Percentiles rank a stretch among this genome's conserved stretches.
Conservation (phyloP, 1,139 yeast species). For the Kazachstania sp. region DNA sequence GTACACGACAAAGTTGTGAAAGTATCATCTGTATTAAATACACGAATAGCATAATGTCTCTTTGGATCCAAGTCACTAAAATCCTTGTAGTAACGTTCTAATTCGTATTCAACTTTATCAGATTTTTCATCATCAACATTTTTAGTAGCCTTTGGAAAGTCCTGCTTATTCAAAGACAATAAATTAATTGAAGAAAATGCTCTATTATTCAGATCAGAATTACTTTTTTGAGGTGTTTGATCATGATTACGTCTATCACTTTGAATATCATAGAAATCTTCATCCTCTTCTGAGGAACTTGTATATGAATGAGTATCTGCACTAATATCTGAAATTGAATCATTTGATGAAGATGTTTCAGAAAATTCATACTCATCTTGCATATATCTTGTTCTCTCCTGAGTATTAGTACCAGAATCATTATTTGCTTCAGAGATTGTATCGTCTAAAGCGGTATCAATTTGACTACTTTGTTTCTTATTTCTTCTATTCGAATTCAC, state of each 20-base stretch:
- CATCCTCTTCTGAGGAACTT: constrained; percentile 7
- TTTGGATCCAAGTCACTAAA: constrained; percentile 26
- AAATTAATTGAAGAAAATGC: constrained; percentile 8
- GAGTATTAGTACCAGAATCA: not conserved
- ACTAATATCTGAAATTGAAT: constrained; percentile 6
- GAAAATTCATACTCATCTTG: constrained; percentile 9
- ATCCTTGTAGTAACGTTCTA: constrained; percentile 30
- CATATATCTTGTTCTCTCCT: constrained; percentile 1
- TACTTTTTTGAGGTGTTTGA: not conserved
- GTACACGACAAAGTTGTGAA: constrained; percentile 67
- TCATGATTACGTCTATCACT: constrained; percentile 1
- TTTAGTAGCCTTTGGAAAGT: constrained; percentile 3
- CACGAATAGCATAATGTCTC: constrained; percentile 41
- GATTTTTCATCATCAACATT: constrained; percentile 30
- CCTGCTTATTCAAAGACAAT: constrained; percentile 2
- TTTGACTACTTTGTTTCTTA: not conserved
- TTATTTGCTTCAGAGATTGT: not conserved
- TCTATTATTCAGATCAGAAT: not conserved
- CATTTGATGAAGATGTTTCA: constrained; percentile 8
- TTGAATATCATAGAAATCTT: constrained; percentile 8
- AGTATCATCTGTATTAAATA: constrained; percentile 72
- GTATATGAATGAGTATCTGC: constrained; percentile 6
- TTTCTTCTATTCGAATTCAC: not conserved
- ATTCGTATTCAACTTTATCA: constrained; percentile 30
- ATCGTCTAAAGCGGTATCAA: not conserved